phyloP scores from a whole-genome alignment of 164 flowering plant species.

The Malania oleifera region DNA sequence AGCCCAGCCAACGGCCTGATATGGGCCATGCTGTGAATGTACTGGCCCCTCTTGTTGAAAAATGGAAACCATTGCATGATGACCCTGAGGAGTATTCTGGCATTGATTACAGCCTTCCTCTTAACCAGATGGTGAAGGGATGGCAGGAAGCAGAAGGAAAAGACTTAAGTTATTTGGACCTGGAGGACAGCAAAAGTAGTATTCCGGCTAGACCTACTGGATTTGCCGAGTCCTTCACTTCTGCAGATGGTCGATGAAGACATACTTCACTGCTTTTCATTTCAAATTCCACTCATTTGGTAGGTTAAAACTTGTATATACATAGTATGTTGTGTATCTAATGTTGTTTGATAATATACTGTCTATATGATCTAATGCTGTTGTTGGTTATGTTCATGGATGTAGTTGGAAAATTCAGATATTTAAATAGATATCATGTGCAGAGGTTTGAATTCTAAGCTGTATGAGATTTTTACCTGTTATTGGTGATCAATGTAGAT shows the following conservation, averaged over 20 bases:
- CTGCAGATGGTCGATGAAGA: constrained; percentile 58
- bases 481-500: no score
- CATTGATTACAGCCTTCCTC: constrained; percentile 57
- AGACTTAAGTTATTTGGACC: constrained; percentile 33
- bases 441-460: no score
- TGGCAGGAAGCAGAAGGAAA: constrained; percentile 64
- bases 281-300: constrained; percentile 19
- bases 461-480: no score
- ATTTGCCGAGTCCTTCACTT: constrained; percentile 60
- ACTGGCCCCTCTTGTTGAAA: constrained; percentile 48
- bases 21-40: constrained; percentile 68
- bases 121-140: constrained; percentile 57
- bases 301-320: no score
- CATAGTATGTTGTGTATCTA: constrained; percentile 10
- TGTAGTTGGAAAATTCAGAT: no score
- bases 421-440: no score
- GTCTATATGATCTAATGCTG: no score
- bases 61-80: constrained; percentile 51
- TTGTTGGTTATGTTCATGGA: no score
- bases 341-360: no score
- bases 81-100: constrained; percentile 51
- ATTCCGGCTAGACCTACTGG: constrained; percentile 59
- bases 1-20: constrained; percentile 57
- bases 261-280: constrained; percentile 27
- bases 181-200: constrained; percentile 52